Base-by-base conservation (phyloP, 306 rosid species). In the Fagus sylvatica region DNA sequence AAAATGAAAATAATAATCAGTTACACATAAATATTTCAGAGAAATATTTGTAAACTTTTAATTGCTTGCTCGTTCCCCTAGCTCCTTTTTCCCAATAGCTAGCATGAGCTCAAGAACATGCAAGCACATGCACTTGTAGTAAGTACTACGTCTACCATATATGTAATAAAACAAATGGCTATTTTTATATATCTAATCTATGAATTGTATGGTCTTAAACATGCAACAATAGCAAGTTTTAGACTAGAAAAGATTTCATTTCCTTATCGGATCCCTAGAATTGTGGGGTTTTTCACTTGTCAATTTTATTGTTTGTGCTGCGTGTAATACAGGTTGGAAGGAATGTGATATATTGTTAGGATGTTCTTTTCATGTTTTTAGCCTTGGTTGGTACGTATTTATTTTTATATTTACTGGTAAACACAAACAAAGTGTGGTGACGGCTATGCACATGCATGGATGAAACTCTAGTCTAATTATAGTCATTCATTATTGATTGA, bases 371-470 rank as follows among this genome's bases (percentile, higher is more conserved):
- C 19, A 40, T 55, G 28, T 62, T 42, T 37, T 41, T 43, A 0
- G 8, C 34, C 6, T 42, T 30, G 71, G 36, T 57, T 30, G 59
- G 69, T 41, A 30, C 22, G 6, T 8, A 22, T 42, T 11, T 1
- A 5, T 19, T 19, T 49, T 6, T 46, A n/a, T 4, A 32, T 36
- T 33, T 62, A 15, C 41, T 17, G 71, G 46, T 36, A 72, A 42
- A 48, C 30, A 78, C 53, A 60, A 62, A 54, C 55, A 60, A 78
- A 78, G 51, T 72, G 55, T 36, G 1, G 3, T 53, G 72, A 76
- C 59, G 73, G 80, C 80, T 60, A 34, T 56, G 65, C 84, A 75
- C 80, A 74, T 75, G 80, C 71, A 19, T 80, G 76, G 74, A 79
- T 67, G 17, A 78, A 15, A 43, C n/a, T 70, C 43, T 19, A 49